These are phyloP conservation scores for Citrus trifoliata DNA, from an alignment of 345 rosid genomes.

Conservation along the genomic window DNA sequence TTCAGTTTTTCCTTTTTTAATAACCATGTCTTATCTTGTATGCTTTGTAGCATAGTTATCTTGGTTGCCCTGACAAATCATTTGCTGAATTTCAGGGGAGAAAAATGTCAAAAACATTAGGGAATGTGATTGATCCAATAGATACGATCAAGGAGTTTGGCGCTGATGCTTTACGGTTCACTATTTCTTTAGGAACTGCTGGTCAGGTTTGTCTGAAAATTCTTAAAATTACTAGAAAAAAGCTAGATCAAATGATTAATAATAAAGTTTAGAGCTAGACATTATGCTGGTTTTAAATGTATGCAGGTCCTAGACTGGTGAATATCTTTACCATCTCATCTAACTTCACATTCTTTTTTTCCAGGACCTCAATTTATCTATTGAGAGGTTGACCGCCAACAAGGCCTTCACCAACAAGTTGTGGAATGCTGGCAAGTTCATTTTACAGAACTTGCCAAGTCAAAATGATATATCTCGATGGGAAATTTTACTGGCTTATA, in stretches of 20 bases:
- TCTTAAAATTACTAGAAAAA: slow-evolving; percentile 2
- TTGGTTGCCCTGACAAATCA: not conserved
- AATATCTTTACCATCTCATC: slow-evolving; percentile 13
- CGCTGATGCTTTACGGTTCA: slow-evolving; percentile 89
- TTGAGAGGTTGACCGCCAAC: slow-evolving; percentile 91
- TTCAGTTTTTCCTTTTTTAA: not conserved
- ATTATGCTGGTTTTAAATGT: slow-evolving; percentile 8
- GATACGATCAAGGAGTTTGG: slow-evolving; percentile 94
- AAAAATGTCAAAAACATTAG: slow-evolving; percentile 93
- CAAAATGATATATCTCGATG: slow-evolving; percentile 63
- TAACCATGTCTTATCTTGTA: not conserved
- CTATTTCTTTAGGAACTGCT: slow-evolving; percentile 93
- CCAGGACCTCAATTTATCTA: slow-evolving; percentile 91
- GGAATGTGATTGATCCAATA: slow-evolving; percentile 90
- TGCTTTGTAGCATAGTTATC: not conserved
- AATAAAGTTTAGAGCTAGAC: not conserved
- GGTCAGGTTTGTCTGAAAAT: slow-evolving; percentile 71
- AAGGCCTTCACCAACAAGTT: slow-evolving; percentile 95
- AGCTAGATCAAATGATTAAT: not conserved
- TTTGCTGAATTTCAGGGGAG: slow-evolving; percentile 62
- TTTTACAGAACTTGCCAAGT: slow-evolving; percentile 80
- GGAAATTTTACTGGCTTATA: slow-evolving; percentile 56
- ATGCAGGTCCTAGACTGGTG: slow-evolving; percentile 11
- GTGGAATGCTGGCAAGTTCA: slow-evolving; percentile 99
- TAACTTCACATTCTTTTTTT: slow-evolving; percentile 23